Evolutionary conservation across 306 rosid genomes (phyloP).

Genomic region (Fragaria iinumae): DNA sequence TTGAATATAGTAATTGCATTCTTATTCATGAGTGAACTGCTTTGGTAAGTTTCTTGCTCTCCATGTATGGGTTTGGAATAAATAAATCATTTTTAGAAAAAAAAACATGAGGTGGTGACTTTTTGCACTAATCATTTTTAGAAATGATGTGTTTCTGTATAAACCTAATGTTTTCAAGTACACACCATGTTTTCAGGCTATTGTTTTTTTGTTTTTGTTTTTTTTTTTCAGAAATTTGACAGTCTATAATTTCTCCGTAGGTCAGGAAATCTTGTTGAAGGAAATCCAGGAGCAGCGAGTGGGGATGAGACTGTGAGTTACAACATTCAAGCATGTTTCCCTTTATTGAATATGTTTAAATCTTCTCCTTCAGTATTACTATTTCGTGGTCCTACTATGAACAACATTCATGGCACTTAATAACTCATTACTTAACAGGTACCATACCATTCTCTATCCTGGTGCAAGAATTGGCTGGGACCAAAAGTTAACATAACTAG

Average conservation of each 20-base stretch:
- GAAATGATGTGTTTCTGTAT: slow-evolving; percentile 1
- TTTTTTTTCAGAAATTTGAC: background rate
- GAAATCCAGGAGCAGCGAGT: slow-evolving; percentile 79
- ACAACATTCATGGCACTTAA: slow-evolving; percentile 17
- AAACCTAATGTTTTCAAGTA: background rate
- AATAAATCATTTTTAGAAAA: background rate
- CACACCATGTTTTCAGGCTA: background rate
- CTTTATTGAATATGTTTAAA: background rate
- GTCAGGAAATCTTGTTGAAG: slow-evolving; percentile 89
- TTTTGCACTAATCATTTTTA: background rate
- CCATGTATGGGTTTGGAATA: background rate
- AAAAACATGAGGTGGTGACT: background rate
- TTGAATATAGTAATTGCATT: background rate
- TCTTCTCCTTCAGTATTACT: slow-evolving; percentile 11
- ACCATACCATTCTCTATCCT: slow-evolving; percentile 90
- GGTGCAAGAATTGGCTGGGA: slow-evolving; percentile 98
- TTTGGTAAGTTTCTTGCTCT: background rate
- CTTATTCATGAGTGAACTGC: background rate
- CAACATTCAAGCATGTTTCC: slow-evolving; percentile 20
- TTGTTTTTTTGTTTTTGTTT: background rate
- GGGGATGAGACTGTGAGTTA: slow-evolving; percentile 91
- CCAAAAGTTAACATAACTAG: slow-evolving; percentile 91
- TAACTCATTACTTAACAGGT: slow-evolving; percentile 51
- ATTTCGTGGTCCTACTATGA: slow-evolving; percentile 17
- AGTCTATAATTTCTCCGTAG: slow-evolving; percentile 39